phyloP scores from a whole-genome alignment of 1,284 basidiomycete genomes.

The Cryptococcus sp. region DNA sequence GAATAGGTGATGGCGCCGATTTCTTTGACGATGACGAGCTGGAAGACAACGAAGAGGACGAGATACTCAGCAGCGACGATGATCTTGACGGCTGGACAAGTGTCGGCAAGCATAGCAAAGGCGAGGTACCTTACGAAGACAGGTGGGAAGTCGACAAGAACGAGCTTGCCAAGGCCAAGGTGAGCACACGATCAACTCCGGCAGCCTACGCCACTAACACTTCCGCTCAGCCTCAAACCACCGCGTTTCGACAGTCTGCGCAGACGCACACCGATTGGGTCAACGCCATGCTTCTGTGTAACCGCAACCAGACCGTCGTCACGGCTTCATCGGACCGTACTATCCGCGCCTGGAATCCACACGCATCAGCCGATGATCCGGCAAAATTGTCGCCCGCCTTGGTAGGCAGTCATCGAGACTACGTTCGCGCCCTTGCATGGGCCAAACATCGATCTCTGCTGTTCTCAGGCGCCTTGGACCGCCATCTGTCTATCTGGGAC shows the following conservation, averaged over 20 bases:
- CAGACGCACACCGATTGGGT: conserved; percentile 94
- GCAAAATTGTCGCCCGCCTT: conserved; percentile 63
- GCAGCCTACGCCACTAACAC: not conserved
- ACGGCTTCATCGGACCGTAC: conserved; percentile 96
- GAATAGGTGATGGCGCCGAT: conserved; percentile 48
- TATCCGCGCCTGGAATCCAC: conserved; percentile 91
- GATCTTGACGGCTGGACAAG: conserved; percentile 33
- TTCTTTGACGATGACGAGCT: conserved; percentile 69
- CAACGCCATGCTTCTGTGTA: conserved; percentile 90
- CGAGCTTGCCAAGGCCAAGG: conserved; percentile 23
- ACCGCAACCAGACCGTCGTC: conserved; percentile 89
- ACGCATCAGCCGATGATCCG: conserved; percentile 53
- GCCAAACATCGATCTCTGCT: conserved; percentile 80
- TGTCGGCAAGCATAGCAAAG: conserved; percentile 16
- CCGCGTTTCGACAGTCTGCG: conserved; percentile 72
- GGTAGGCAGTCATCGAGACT: conserved; percentile 88
- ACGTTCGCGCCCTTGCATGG: conserved; percentile 80
- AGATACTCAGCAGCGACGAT: conserved; percentile 63
- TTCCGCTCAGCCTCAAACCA: conserved; percentile 30
- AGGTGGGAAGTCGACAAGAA: conserved; percentile 74
- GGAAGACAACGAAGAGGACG: conserved; percentile 55
- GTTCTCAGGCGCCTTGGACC: conserved; percentile 92
- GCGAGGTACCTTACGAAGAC: conserved; percentile 65
- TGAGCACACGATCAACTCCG: conserved; percentile 7
- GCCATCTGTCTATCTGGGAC: conserved; percentile 93